phyloP scores from a whole-genome alignment of 75 land plant species.

The Larix kaempferi region DNA sequence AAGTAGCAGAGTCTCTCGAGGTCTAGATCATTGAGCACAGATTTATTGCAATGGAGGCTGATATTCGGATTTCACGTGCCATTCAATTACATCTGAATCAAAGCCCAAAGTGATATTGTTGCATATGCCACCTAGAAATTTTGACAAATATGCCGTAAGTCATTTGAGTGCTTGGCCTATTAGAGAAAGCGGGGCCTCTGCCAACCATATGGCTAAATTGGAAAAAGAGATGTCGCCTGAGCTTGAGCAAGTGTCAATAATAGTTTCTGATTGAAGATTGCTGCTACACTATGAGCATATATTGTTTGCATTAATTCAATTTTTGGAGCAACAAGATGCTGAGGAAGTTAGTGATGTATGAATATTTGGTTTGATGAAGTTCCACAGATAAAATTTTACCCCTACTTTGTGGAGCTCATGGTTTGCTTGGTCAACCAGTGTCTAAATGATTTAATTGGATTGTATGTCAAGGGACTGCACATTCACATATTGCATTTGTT shows the following conservation, averaged over 20 bases:
- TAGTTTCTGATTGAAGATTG: not conserved
- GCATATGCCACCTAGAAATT: not conserved
- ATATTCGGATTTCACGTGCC: not conserved
- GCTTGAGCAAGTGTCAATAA: not conserved
- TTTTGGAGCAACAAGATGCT: not conserved
- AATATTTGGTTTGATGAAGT: not conserved
- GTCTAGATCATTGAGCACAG: not conserved
- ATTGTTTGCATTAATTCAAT: not conserved
- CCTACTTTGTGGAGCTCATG: not conserved
- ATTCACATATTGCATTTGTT: not conserved
- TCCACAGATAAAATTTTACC: not conserved
- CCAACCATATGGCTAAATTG: not conserved
- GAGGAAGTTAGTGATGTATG: not conserved
- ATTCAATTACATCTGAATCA: not conserved
- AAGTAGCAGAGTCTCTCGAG: not conserved
- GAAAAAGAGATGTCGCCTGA: not conserved
- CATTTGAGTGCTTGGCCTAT: not conserved
- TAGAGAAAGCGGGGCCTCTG: not conserved
- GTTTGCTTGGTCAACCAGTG: not conserved
- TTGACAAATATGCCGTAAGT: not conserved
- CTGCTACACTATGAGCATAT: not conserved
- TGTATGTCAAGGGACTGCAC: not conserved
- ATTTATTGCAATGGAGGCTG: not conserved
- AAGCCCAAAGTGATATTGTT: not conserved
- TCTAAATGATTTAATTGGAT: not conserved